These are phyloP conservation scores for Funneliformis geosporum DNA, from an alignment of 192 early-diverging fungal genomes.

Conservation along the genomic window DNA sequence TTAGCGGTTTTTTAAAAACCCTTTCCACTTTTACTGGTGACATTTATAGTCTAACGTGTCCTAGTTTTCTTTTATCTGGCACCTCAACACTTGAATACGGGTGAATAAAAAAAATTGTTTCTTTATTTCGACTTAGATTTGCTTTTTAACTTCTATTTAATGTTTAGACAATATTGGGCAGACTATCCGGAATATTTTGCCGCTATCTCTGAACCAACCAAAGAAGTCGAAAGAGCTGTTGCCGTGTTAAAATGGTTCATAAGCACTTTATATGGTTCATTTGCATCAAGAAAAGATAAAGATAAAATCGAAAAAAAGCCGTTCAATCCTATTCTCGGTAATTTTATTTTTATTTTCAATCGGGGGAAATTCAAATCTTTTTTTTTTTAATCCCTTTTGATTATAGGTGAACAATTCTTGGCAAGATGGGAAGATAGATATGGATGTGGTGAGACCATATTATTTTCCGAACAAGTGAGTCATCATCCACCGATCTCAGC, in stretches of 20 bases:
- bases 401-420: constrained; percentile 62
- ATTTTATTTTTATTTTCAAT: constrained; percentile 2
- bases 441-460: constrained; percentile 47
- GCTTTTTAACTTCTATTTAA: neutral
- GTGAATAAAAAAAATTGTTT: constrained; percentile 36
- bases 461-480: constrained; percentile 69
- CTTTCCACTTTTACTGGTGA: constrained; percentile 80
- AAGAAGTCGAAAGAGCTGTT: constrained; percentile 67
- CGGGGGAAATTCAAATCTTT: neutral
- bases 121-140: neutral
- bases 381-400: neutral
- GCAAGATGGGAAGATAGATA: constrained; percentile 61
- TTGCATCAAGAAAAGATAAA: constrained; percentile 68
- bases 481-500: constrained; percentile 77
- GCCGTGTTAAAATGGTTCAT: constrained; percentile 76
- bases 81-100: constrained; percentile 80
- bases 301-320: constrained; percentile 79
- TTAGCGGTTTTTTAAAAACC: constrained; percentile 37
- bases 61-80: constrained; percentile 75
- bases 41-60: constrained; percentile 76
- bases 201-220: constrained; percentile 59
- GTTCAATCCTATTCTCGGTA: constrained; percentile 43
- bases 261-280: constrained; percentile 77
- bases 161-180: constrained; percentile 57
- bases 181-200: constrained; percentile 65